phyloP scores from a whole-genome alignment of 306 rosid species.

The Casuarina cunninghamiana region DNA sequence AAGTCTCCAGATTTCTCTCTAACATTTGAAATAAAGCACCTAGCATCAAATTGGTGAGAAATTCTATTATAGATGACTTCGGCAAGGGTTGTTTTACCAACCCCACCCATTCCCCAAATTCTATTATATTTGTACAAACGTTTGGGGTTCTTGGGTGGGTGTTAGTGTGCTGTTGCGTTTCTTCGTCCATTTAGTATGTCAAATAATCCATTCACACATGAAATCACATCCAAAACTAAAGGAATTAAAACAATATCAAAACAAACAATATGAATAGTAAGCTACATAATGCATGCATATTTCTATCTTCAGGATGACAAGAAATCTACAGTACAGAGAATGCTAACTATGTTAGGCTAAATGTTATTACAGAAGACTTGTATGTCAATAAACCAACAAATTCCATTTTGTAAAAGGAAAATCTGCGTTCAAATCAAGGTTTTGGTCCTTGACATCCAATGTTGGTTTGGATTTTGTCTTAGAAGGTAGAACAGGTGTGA shows the following conservation, averaged over 20 bases:
- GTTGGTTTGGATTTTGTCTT: not conserved
- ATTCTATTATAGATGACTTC: too few species aligned
- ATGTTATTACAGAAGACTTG: not conserved
- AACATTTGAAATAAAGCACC: too few species aligned
- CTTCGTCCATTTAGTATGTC: not conserved
- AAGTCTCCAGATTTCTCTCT: too few species aligned
- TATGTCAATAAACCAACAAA: conserved; percentile 3
- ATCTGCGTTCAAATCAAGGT: not conserved
- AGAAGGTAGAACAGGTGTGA: not conserved
- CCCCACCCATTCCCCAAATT: too few species aligned
- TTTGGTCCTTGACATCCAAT: not conserved
- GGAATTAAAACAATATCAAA: too few species aligned
- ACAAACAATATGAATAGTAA: not conserved
- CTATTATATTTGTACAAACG: not conserved
- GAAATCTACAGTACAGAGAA: not conserved
- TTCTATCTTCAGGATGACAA: not conserved
- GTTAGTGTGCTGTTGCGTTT: not conserved
- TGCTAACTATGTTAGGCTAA: not conserved
- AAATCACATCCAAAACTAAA: not conserved
- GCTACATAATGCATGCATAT: not conserved
- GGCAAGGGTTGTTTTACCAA: too few species aligned
- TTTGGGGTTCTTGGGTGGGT: not conserved
- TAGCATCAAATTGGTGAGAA: too few species aligned
- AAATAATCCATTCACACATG: not conserved
- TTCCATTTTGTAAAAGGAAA: not conserved